Conservation (phyloP, 2,329 filamentous ascomycete species). For the Dothistroma septosporum region DNA sequence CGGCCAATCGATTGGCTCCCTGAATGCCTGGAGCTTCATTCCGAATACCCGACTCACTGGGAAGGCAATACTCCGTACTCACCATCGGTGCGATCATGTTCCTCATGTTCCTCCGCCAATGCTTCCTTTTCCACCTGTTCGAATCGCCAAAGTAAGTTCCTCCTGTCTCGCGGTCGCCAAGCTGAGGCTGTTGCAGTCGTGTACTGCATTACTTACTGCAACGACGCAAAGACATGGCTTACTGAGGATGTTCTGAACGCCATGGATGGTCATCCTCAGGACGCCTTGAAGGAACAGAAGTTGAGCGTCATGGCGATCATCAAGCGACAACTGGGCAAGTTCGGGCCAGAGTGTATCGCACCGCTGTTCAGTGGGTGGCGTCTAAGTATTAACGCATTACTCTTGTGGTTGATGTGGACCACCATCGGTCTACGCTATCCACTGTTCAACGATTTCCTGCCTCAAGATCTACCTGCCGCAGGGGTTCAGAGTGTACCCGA, state of each 20-base stretch:
- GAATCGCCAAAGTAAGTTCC: slow-evolving; percentile 87
- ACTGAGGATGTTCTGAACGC: slow-evolving; percentile 64
- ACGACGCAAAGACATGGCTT: slow-evolving; percentile 63
- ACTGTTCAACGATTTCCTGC: slow-evolving; percentile 86
- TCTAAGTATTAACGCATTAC: slow-evolving; percentile 46
- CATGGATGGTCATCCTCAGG: slow-evolving; percentile 53
- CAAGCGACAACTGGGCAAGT: slow-evolving; percentile 58
- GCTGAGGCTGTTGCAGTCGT: slow-evolving; percentile 70
- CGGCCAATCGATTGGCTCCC: slow-evolving; percentile 68
- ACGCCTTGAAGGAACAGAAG: slow-evolving; percentile 38
- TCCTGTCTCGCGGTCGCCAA: slow-evolving; percentile 72
- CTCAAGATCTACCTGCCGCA: slow-evolving; percentile 67
- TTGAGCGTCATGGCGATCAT: slow-evolving; percentile 50
- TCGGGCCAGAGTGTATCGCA: slow-evolving; percentile 62
- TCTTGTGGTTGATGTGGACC: slow-evolving; percentile 75
- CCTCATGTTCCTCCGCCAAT: slow-evolving; percentile 71
- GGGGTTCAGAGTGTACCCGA: slow-evolving; percentile 40
- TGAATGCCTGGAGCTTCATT: slow-evolving; percentile 36
- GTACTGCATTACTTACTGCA: slow-evolving; percentile 19
- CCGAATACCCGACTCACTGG: slow-evolving; percentile 50
- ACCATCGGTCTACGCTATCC: slow-evolving; percentile 83
- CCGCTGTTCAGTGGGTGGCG: slow-evolving; percentile 56
- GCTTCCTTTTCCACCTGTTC: slow-evolving; percentile 75
- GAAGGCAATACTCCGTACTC: slow-evolving; percentile 70
- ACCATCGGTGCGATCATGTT: slow-evolving; percentile 70